Percentiles rank a stretch among this genome's conserved stretches.
Evolutionary conservation across 371 early-diverging fungal species (phyloP).

Genomic region (Apophysomyces variabilis): DNA sequence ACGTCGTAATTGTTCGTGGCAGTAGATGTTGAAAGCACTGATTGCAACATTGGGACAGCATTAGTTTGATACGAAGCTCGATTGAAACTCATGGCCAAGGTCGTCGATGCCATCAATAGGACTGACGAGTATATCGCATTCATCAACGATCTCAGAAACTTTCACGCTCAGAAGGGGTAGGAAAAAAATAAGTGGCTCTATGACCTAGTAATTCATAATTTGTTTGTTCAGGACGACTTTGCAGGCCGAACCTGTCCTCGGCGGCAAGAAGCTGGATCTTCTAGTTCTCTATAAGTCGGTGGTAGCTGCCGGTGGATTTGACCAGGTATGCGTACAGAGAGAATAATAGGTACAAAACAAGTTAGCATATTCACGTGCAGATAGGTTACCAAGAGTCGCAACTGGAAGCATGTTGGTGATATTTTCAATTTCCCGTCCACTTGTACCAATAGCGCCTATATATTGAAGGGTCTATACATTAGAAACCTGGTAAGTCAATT

Average conservation of each 20-base stretch:
- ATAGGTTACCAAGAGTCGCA: conserved; percentile 73
- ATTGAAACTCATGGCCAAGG: conserved; percentile 38
- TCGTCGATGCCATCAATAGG: conserved; percentile 73
- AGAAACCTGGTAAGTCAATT: conserved; percentile 52
- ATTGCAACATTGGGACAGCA: neutral
- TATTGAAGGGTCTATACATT: conserved; percentile 75
- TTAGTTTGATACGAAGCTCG: neutral
- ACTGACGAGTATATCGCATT: conserved; percentile 77
- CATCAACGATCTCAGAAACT: conserved; percentile 71
- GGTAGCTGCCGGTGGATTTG: conserved; percentile 75
- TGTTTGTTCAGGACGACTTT: conserved; percentile 58
- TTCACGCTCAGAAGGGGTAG: conserved; percentile 77
- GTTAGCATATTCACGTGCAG: neutral
- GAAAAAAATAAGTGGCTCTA: neutral
- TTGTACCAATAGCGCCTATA: conserved; percentile 84
- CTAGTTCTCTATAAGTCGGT: conserved; percentile 74
- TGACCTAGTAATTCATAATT: conserved; percentile 1
- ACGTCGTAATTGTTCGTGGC: no score
- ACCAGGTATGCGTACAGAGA: conserved; percentile 56
- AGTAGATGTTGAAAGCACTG: neutral
- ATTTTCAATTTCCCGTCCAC: conserved; percentile 79
- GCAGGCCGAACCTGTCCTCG: conserved; percentile 80
- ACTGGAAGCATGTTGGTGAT: conserved; percentile 75
- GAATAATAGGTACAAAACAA: neutral
- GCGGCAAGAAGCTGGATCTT: conserved; percentile 80